phyloP scores from a whole-genome alignment of 2,329 filamentous ascomycete genomes.

The Exophiala viscosa region DNA sequence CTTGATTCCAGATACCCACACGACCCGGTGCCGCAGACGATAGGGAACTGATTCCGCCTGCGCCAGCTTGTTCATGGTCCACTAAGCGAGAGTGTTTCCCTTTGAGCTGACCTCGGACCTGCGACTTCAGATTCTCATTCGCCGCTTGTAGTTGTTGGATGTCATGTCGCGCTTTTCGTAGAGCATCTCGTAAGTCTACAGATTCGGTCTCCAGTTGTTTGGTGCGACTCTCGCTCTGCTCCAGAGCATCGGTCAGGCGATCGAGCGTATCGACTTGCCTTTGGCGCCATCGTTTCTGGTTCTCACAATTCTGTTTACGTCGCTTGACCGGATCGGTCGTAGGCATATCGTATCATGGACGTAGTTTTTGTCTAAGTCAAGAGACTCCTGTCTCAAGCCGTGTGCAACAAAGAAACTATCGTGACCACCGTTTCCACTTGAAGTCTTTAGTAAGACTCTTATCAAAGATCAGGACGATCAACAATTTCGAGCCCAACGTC shows the following conservation, averaged over 20 bases:
- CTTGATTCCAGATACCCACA: too few species aligned
- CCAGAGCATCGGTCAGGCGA: background rate
- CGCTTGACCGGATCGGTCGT: slow-evolving; percentile 11
- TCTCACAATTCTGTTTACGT: slow-evolving; percentile 14
- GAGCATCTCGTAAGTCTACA: background rate
- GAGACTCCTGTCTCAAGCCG: too few species aligned
- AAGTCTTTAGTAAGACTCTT: too few species aligned
- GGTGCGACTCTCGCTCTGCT: background rate
- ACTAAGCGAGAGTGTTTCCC: too few species aligned
- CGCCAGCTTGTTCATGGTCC: too few species aligned
- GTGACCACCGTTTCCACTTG: too few species aligned
- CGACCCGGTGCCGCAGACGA: too few species aligned
- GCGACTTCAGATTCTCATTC: background rate
- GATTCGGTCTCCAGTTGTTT: slow-evolving; percentile 1
- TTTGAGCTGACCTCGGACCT: background rate
- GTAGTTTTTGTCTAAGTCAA: background rate
- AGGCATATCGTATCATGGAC: slow-evolving; percentile 2
- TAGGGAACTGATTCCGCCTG: too few species aligned
- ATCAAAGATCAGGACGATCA: too few species aligned
- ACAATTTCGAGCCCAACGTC: too few species aligned
- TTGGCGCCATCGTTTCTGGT: slow-evolving; percentile 15
- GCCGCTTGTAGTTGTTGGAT: background rate
- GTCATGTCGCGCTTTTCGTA: background rate
- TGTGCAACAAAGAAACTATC: too few species aligned
- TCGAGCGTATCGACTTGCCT: slow-evolving; percentile 6